Base-by-base conservation (phyloP, 371 early-diverging fungal genomes). In the Saksenaea vasiformis region DNA sequence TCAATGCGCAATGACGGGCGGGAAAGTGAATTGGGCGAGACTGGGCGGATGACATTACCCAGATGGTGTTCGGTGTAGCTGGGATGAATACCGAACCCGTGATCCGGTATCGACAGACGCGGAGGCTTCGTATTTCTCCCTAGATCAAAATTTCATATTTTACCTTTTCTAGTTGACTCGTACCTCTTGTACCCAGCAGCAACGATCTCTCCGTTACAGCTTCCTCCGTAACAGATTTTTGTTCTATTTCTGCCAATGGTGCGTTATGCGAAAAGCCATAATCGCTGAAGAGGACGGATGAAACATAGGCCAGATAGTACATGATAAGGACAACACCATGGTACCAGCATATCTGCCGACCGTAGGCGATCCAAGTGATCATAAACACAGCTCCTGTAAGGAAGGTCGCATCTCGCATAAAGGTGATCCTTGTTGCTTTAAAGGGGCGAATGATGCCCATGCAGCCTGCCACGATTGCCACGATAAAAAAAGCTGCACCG, bases 401-500 rank as follows among this genome's bases (percentile, higher is more conserved):
- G 66, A 93, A 92, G 5, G 77, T 70, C 7, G 89, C 78, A 72
- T 93, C 93, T 27, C 94, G 84, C 59, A 89, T 71, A 64, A 91
- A 91, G 1, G 91, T 83, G 7, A 81, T 76, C 5, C 77, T 69
- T 57, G 78, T 80, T 4, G 93, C 90, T 61, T 70, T 73, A 60
- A 91, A 92, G 1, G 85, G 84, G 7, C 83, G 76, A 31, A 87
- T 74, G 7, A 91, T 82, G 3, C 90, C 89, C 80, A 93, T 90
- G 11, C 85, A 80, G 35, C 93, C 91, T 13, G 87, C 82, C 1
- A 93, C 93, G 1, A 93, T 82, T 7, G 89, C 78, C 2, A 86
- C 80, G 47, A 92, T 88, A 59, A 93, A 93, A 28, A 88, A 87
- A 0, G 92, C 91, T 19, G 91, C 90, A 5, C 93, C 94, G 34